Conservation (phyloP, 768 basidiomycete genomes). For the Tulasnella calospora region DNA sequence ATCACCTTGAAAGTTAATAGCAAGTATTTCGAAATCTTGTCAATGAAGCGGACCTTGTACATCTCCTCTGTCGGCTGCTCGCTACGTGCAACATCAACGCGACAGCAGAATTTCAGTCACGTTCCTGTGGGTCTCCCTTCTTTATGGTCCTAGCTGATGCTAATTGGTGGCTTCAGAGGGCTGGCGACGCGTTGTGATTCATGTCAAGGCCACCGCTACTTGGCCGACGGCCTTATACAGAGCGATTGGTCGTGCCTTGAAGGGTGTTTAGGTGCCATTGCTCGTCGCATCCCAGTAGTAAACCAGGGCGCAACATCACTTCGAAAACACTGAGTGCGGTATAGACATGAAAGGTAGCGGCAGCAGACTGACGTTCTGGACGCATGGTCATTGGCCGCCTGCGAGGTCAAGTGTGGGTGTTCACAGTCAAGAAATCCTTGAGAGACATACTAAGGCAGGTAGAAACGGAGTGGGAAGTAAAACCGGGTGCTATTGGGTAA, state of each 20-base stretch:
- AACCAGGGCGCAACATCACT: background rate
- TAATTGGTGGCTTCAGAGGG: no score
- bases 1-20: background rate
- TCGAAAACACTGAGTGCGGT: background rate
- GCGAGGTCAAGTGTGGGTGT: background rate
- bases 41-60: background rate
- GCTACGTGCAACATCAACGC: no score
- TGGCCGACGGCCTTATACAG: background rate
- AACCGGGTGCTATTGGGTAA: background rate
- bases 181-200: no score
- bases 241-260: background rate
- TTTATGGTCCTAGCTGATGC: no score
- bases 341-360: background rate
- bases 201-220: background rate
- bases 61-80: background rate
- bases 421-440: background rate
- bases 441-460: background rate
- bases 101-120: no score
- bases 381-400: background rate
- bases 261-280: background rate
- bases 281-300: background rate
- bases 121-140: no score
- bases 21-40: background rate
- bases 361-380: background rate
- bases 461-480: background rate